Percentiles rank a stretch among this genome's conserved stretches.
phyloP scores from a whole-genome alignment of 768 basidiomycete species.

The Dioszegia aurantiaca region DNA sequence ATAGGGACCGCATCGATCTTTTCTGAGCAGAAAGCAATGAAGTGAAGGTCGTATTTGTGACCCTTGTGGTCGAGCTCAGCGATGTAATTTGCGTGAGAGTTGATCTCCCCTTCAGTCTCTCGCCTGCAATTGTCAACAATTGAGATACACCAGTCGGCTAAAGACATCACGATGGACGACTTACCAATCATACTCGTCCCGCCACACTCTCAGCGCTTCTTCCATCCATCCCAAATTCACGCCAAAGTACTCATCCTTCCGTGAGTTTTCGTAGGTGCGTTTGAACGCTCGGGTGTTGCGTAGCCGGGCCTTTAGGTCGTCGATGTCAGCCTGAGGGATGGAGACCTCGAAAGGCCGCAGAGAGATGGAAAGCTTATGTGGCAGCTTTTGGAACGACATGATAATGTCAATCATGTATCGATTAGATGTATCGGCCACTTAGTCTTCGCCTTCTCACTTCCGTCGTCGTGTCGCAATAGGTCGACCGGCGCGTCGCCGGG shows the following conservation, averaged over 20 bases:
- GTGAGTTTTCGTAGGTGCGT: conserved; percentile 28
- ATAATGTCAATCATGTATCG: too few species aligned
- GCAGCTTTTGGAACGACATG: background rate
- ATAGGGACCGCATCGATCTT: conserved; percentile 28
- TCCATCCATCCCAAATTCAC: conserved; percentile 29
- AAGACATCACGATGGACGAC: too few species aligned
- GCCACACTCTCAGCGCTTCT: conserved; percentile 25
- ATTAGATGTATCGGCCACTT: too few species aligned
- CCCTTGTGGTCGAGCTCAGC: conserved; percentile 22
- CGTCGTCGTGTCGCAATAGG: too few species aligned
- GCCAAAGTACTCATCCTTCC: conserved; percentile 26
- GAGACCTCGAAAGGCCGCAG: conserved; percentile 30
- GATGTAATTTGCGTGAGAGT: conserved; percentile 24
- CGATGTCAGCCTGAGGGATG: conserved; percentile 29
- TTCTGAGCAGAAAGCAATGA: conserved; percentile 29
- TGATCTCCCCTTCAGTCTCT: conserved; percentile 28
- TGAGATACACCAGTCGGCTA: too few species aligned
- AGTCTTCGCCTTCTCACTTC: too few species aligned
- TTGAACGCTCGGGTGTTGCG: conserved; percentile 20
- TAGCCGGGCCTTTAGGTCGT: conserved; percentile 30
- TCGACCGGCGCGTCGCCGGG: too few species aligned
- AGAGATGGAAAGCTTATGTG: conserved; percentile 22
- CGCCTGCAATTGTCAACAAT: conserved; percentile 25
- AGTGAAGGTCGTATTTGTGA: conserved; percentile 27
- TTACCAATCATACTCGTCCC: conserved; percentile 34